Evolutionary conservation across 1,139 yeast species (phyloP).

Genomic region (Sugiyamaella castrensis): DNA sequence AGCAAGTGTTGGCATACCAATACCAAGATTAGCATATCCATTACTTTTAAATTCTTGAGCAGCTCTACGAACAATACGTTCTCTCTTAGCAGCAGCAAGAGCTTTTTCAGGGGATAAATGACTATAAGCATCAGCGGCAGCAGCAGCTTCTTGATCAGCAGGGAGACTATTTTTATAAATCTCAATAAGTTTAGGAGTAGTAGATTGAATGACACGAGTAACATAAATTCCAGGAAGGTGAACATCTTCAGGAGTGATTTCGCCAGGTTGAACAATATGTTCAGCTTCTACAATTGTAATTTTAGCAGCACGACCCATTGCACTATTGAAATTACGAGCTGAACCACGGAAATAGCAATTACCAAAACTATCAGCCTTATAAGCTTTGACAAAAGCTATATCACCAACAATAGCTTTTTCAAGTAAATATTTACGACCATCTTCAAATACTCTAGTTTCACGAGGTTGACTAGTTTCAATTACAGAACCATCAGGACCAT

Average conservation of each 20-base stretch:
- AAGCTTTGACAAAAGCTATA: slow-evolving; percentile 48
- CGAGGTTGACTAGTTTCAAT: slow-evolving; percentile 41
- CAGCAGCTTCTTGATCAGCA: slow-evolving; percentile 10
- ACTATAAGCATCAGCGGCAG: slow-evolving; percentile 1
- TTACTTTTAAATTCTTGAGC: slow-evolving; percentile 48
- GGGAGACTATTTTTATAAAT: slow-evolving; percentile 32
- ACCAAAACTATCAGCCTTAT: slow-evolving; percentile 48
- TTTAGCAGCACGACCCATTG: slow-evolving; percentile 48
- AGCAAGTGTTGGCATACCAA: slow-evolving; percentile 51
- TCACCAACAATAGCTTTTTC: slow-evolving; percentile 48
- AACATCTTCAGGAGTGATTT: slow-evolving; percentile 45
- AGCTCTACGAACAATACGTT: slow-evolving; percentile 45
- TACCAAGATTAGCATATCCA: slow-evolving; percentile 47
- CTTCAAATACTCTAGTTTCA: slow-evolving; percentile 43
- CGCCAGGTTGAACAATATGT: slow-evolving; percentile 49
- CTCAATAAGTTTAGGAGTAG: slow-evolving; percentile 47
- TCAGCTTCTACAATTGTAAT: slow-evolving; percentile 52
- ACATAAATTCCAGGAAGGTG: slow-evolving; percentile 51
- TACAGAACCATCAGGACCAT: slow-evolving; percentile 38
- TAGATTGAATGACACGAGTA: slow-evolving; percentile 41
- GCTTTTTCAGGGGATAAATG: slow-evolving; percentile 13
- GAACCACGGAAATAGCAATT: slow-evolving; percentile 50
- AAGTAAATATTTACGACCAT: slow-evolving; percentile 44
- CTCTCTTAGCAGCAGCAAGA: slow-evolving; percentile 28
- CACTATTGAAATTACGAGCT: slow-evolving; percentile 47